Evolutionary conservation across 495 filamentous ascomycete species (phyloP).

Genomic region (Podospora bellae-mahoneyi): DNA sequence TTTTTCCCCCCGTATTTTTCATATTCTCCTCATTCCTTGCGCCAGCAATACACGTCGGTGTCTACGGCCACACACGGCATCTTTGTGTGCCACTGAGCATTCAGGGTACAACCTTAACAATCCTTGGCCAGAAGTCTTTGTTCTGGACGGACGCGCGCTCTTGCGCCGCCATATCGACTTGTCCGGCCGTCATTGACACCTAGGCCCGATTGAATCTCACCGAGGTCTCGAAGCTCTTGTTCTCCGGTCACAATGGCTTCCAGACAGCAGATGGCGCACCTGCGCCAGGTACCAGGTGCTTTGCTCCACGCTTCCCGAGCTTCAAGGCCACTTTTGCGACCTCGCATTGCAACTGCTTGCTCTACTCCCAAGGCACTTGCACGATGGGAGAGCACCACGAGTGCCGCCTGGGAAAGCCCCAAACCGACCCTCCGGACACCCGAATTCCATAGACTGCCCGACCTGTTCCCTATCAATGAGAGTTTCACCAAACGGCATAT

Average conservation of each 20-base stretch:
- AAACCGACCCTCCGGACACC: not conserved
- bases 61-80: not conserved
- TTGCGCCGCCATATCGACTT: not conserved
- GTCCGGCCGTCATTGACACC: not conserved
- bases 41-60: not conserved
- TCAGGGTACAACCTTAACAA: not conserved
- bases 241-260: not conserved
- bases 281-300: not conserved
- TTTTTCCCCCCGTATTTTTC: not conserved
- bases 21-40: not conserved
- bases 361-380: not conserved
- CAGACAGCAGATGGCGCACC: not conserved
- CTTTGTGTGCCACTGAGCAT: not conserved
- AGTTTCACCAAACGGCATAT: conserved; percentile 89
- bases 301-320: conserved; percentile 13
- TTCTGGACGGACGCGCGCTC: not conserved
- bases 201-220: not conserved
- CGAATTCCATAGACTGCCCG: conserved; percentile 17
- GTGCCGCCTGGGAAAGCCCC: conserved; percentile 8
- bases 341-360: conserved; percentile 6
- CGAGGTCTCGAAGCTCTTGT: not conserved
- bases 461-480: conserved; percentile 37
- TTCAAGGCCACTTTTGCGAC: conserved; percentile 4
- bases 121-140: not conserved
- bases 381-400: conserved; percentile 13